Base-by-base conservation (phyloP, 2,329 filamentous ascomycete genomes). In the Botryotinia narcissicola region DNA sequence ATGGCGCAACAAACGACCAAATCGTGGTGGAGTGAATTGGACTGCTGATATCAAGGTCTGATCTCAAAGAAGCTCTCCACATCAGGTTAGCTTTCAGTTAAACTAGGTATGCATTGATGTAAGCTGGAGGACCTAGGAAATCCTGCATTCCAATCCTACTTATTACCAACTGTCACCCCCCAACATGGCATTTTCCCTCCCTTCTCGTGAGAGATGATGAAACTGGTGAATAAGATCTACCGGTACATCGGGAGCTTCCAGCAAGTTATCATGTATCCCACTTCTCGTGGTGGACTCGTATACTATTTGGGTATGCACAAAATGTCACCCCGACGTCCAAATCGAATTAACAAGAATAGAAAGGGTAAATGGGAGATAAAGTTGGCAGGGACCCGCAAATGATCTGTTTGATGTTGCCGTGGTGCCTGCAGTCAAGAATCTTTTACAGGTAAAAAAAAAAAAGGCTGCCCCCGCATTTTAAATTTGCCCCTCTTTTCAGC, bases 301-400 rank as follows among this genome's bases (percentile, higher is more conserved):
- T 25, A 22, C n/a, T 42, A 40, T 63, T 35, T 10, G 40, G 25
- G 61, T 40, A 63, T 32, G n/a, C 40, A 63, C 40, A 29, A 42
- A n/a, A 51, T 48, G 48, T n/a, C 7, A 66, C 22, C 63, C 44
- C n/a, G 44, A 67, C 37, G 40, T 46, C 25, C 22, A 40, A 54
- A 67, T 67, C 35, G 64, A 67, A 29, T 54, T 9, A 68, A 29
- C 64, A 12, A 42, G 64, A 35, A 48, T 66, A 16, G 29, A 54
- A 68, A 4, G 18, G 37, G 37, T n/a, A 62, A 62, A 54, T 29
- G 25, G 10, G 35, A 54, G 46, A 68, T 68, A 68, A 67, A 68
- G 64, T 68, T 68, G 64, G 64, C 64, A 54, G 22, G n/a, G 64
- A 42, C 48, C 48, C 48, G 64, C 64, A 68, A 40, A 57, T 42